Evolutionary conservation across 1,139 yeast species (phyloP), one percentile per base, ranked within the genome.

Genomic region (Entelexis sorbosivorans): DNA sequence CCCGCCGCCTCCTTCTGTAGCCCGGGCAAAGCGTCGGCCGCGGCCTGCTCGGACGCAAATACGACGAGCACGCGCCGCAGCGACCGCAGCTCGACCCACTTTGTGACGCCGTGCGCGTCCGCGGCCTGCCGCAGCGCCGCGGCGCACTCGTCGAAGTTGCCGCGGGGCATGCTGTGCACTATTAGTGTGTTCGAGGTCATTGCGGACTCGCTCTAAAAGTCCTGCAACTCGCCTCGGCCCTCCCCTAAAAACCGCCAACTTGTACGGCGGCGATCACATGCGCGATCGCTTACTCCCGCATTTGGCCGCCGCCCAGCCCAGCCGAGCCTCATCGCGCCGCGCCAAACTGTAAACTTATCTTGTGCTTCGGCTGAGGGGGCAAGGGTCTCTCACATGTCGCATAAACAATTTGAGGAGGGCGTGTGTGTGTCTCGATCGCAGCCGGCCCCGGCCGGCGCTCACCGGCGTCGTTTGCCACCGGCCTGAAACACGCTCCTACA

Each of bases 41-140:
- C 70, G 7, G 57, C 62, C 5, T 52, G 56, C 2, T 56, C 58
- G 6, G 62, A 51, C 24, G 51, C 59, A 52, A 67, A 66, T 10
- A 69, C 70, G 9, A 63, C 65, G 36, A 70, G 61, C 14, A 69
- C 58, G 19, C 73, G 64, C 13, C 65, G 63, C 54, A 70, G 64
- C 19, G 66, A 61, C 52, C 61, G 64, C 48, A 69, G 59, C n/a
- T 64, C 63, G 5, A 66, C 67, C 68, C 68, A 66, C 50, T 44
- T 47, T 34, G 22, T 47, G 4, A 53, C 26, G 11, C 53, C 59
- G 13, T 16, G 31, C 17, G 32, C 26, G 13, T 16, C 31, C 16
- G 34, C 40, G 11, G 28, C 33, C 7, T 16, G 29, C n/a, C 46
- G 24, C 13, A 54, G 44, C 20, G 22, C 36, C 24, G 5, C 31